phyloP scores from a whole-genome alignment of 805 yeast species.

The Wickerhamiella hasegawae region DNA sequence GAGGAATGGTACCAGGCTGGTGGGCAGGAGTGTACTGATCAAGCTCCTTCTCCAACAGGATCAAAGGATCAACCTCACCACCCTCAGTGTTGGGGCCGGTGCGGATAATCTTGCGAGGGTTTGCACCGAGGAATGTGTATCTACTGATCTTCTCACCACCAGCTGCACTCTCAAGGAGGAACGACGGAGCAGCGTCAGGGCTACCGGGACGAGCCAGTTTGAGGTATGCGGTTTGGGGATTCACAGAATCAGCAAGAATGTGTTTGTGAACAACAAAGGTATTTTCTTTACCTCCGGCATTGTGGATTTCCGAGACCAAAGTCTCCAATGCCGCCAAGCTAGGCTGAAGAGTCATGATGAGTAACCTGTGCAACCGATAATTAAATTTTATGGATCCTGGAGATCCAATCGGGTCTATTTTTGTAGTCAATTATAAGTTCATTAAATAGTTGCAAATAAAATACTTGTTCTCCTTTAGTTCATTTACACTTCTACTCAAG shows the following conservation, averaged over 20 bases:
- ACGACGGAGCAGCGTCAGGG: slow-evolving; percentile 41
- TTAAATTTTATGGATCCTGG: too few species aligned
- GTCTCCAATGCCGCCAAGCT: slow-evolving; percentile 29
- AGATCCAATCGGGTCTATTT: too few species aligned
- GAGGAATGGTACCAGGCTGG: slow-evolving; percentile 62
- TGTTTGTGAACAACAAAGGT: slow-evolving; percentile 68
- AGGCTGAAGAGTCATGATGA: slow-evolving; percentile 38
- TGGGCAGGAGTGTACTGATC: slow-evolving; percentile 47
- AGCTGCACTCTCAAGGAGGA: slow-evolving; percentile 74
- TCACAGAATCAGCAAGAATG: slow-evolving; percentile 59
- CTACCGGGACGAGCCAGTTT: slow-evolving; percentile 54
- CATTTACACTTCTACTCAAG: too few species aligned
- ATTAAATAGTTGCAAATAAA: too few species aligned
- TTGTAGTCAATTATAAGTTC: too few species aligned
- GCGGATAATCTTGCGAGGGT: slow-evolving; percentile 64
- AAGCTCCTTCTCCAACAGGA: slow-evolving; percentile 59
- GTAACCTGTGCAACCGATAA: too few species aligned
- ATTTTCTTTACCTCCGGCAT: slow-evolving; percentile 30
- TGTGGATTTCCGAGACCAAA: slow-evolving; percentile 20
- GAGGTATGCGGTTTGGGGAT: slow-evolving; percentile 83
- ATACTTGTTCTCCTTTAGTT: too few species aligned
- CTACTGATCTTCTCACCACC: slow-evolving; percentile 83
- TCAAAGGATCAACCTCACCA: slow-evolving; percentile 63
- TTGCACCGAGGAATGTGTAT: slow-evolving; percentile 78
- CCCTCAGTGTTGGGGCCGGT: slow-evolving; percentile 58